A percentile compares a stretch with the other conserved stretches of the same genome.
phyloP scores from a whole-genome alignment of 1,139 yeast genomes.

The Torulaspora pretoriensis region DNA sequence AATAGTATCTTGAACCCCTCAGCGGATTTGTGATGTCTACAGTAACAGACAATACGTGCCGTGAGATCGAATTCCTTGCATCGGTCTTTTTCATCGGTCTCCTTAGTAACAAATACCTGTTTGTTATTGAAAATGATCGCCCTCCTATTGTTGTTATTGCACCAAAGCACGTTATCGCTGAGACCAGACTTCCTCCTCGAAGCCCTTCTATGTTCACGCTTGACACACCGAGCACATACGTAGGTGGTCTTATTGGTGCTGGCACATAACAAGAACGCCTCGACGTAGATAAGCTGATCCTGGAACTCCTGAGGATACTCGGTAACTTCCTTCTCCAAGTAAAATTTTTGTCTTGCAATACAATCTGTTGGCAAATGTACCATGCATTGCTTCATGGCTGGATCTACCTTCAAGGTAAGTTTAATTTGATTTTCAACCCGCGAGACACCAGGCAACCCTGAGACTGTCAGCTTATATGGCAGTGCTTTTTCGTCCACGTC shows the following conservation, averaged over 20 bases:
- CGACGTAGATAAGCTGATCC: slow-evolving; percentile 55
- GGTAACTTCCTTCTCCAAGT: slow-evolving; percentile 48
- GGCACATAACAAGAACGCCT: slow-evolving; percentile 60
- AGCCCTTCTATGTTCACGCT: slow-evolving; percentile 90
- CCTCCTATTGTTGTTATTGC: slow-evolving; percentile 66
- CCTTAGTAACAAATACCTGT: slow-evolving; percentile 74
- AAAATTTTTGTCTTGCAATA: slow-evolving; percentile 80
- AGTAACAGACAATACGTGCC: slow-evolving; percentile 88
- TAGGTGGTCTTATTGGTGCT: slow-evolving; percentile 50
- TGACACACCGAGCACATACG: slow-evolving; percentile 82
- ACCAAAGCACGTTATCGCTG: slow-evolving; percentile 71
- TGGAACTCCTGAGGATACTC: slow-evolving; percentile 44
- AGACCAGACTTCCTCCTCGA: slow-evolving; percentile 75
- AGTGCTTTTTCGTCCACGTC: slow-evolving; percentile 39
- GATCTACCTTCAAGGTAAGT: slow-evolving; percentile 59
- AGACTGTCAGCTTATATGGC: slow-evolving; percentile 56
- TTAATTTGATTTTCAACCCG: slow-evolving; percentile 96
- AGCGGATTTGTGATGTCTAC: slow-evolving; percentile 86
- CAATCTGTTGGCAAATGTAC: slow-evolving; percentile 82
- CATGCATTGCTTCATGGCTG: slow-evolving; percentile 67
- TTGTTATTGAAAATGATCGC: slow-evolving; percentile 89
- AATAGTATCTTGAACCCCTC: slow-evolving; percentile 74
- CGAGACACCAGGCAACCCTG: slow-evolving; percentile 69
- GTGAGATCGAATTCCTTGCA: slow-evolving; percentile 61
- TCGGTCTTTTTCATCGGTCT: slow-evolving; percentile 40